Evolutionary conservation across 202 grass and related monocot species (phyloP).

Genomic region (Eragrostis tef): DNA sequence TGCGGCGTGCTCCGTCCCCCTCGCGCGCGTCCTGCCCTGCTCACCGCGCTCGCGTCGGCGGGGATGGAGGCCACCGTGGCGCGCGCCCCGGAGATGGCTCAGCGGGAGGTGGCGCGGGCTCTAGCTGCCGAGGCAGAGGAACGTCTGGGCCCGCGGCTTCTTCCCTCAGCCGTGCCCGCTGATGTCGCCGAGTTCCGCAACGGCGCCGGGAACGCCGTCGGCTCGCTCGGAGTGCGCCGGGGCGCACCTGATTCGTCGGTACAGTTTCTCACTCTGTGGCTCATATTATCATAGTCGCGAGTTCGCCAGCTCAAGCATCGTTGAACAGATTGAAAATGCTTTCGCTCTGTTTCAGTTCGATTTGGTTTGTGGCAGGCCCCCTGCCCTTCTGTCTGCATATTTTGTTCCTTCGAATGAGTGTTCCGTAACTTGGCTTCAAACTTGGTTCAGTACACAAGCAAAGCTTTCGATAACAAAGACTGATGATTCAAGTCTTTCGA

Average conservation of each 20-base stretch:
- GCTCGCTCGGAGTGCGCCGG: conserved; percentile 64
- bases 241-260: conserved; percentile 61
- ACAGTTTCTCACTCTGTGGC: not conserved
- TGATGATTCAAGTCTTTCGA: not conserved
- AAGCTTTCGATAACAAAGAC: too few relatives aligned
- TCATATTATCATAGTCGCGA: not conserved
- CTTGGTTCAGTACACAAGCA: not conserved
- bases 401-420: not conserved
- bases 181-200: conserved; percentile 59
- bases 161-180: conserved; percentile 60
- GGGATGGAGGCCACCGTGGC: conserved; percentile 25
- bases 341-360: not conserved
- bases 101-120: conserved; percentile 54
- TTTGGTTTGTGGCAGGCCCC: too few relatives aligned
- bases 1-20: not conserved
- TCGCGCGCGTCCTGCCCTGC: not conserved
- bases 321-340: not conserved
- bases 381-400: too few relatives aligned
- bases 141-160: conserved; percentile 45
- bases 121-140: conserved; percentile 44
- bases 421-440: not conserved
- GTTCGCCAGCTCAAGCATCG: not conserved
- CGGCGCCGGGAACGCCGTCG: conserved; percentile 45
- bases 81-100: conserved; percentile 46
- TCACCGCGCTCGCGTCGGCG: not conserved